Conservation (phyloP, 192 early-diverging fungal species). For the Rhizophagus sp. region DNA sequence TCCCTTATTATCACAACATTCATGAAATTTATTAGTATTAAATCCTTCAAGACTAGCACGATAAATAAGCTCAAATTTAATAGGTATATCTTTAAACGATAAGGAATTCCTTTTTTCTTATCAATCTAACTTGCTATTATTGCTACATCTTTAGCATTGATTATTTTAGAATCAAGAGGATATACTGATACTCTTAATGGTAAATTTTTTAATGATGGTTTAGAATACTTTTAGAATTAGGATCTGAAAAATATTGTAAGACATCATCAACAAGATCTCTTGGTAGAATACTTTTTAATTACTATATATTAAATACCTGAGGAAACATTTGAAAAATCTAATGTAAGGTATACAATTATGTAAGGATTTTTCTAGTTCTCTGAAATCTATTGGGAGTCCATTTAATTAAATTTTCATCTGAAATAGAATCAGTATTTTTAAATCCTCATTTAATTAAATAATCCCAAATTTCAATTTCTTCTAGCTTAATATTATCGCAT, state of each 20-base stretch:
- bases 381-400: not conserved
- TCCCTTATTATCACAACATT: not conserved
- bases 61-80: not conserved
- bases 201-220: not conserved
- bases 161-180: not conserved
- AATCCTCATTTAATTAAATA: slow-evolving; percentile 17
- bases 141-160: not conserved
- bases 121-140: slow-evolving; percentile 7
- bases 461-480: slow-evolving; percentile 20
- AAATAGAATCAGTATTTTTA: not conserved
- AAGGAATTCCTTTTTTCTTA: not conserved
- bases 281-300: not conserved
- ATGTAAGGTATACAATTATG: not conserved
- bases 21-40: not conserved
- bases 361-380: not conserved
- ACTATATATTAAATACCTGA: too few species aligned
- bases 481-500: not conserved
- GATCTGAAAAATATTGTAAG: not conserved
- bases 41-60: not conserved
- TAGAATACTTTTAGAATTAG: too few species aligned
- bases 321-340: too few species aligned
- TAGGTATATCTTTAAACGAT: not conserved
- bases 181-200: not conserved
- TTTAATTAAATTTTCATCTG: not conserved
- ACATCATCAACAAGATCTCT: not conserved